Percentiles rank a stretch among this genome's conserved stretches.
These are phyloP conservation scores for Fallopia convolvulus DNA, from an alignment of 148 eudicot species.

Conservation along the genomic window DNA sequence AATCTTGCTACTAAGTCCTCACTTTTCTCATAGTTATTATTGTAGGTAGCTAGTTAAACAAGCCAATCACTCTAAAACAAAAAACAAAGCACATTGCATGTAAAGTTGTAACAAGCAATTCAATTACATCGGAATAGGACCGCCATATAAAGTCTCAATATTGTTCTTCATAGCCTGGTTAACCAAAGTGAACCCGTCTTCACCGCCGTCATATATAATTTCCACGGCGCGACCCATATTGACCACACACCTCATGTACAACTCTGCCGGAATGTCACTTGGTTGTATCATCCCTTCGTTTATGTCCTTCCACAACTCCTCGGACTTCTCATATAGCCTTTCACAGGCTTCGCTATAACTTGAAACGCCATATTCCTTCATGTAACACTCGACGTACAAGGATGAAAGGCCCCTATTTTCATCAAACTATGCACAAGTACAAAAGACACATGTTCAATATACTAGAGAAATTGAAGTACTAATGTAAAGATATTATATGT, in stretches of 20 bases:
- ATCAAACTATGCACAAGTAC: constrained; percentile 12
- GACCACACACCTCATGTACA: not conserved
- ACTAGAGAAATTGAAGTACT: too few relatives aligned
- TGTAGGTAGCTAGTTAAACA: too few relatives aligned
- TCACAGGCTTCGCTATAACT: not conserved
- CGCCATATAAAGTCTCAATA: not conserved
- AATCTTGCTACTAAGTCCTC: too few relatives aligned
- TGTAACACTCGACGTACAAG: constrained; percentile 16
- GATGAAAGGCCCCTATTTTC: constrained; percentile 13
- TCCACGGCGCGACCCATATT: constrained; percentile 13
- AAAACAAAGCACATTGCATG: too few relatives aligned
- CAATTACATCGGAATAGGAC: not conserved
- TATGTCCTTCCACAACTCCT: constrained; percentile 18
- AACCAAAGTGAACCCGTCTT: not conserved
- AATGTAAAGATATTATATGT: too few relatives aligned
- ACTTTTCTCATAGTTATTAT: too few relatives aligned
- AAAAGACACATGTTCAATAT: too few relatives aligned
- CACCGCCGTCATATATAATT: constrained; percentile 16
- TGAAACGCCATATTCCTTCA: constrained; percentile 6
- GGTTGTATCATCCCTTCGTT: constrained; percentile 14
- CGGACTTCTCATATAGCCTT: not conserved
- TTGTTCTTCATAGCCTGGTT: not conserved
- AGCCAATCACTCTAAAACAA: too few relatives aligned
- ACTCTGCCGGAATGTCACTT: constrained; percentile 4
- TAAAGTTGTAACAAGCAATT: too few relatives aligned